These are phyloP conservation scores for Tetrahymena malaccensis DNA, from an alignment of 73 alveolate genomes.

Conservation along the genomic window DNA sequence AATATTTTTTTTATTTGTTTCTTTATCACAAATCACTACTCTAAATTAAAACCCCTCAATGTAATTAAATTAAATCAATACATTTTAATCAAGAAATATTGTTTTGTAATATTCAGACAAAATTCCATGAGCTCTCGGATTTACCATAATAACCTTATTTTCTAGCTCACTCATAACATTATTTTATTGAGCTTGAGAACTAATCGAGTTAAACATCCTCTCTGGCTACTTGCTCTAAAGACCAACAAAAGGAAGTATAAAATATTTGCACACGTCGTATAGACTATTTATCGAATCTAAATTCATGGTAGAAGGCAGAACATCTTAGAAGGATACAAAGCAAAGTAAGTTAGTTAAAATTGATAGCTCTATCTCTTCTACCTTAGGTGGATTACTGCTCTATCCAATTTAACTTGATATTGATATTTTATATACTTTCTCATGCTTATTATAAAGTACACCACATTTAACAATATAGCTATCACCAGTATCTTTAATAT, in stretches of 20 bases:
- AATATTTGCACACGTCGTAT: background rate
- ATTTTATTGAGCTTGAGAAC: background rate
- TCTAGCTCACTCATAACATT: background rate
- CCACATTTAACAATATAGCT: background rate
- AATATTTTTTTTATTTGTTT: background rate
- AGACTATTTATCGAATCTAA: background rate
- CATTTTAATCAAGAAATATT: background rate
- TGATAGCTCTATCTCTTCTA: background rate
- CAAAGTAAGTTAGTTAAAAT: background rate
- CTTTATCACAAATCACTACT: background rate
- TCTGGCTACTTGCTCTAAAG: background rate
- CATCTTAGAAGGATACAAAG: background rate
- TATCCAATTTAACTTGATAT: background rate
- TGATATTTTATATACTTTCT: background rate
- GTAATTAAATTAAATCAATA: background rate
- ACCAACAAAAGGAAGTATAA: background rate
- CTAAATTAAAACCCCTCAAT: background rate
- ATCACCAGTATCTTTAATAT: background rate
- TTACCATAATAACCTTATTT: background rate
- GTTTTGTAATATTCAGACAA: background rate
- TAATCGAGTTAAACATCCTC: background rate
- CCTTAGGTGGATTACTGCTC: background rate
- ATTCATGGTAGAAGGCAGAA: background rate
- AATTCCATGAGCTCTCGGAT: background rate
- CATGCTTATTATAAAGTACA: background rate